Conservation (phyloP, 2,329 filamentous ascomycete genomes). For the Aspergillus tanneri region DNA sequence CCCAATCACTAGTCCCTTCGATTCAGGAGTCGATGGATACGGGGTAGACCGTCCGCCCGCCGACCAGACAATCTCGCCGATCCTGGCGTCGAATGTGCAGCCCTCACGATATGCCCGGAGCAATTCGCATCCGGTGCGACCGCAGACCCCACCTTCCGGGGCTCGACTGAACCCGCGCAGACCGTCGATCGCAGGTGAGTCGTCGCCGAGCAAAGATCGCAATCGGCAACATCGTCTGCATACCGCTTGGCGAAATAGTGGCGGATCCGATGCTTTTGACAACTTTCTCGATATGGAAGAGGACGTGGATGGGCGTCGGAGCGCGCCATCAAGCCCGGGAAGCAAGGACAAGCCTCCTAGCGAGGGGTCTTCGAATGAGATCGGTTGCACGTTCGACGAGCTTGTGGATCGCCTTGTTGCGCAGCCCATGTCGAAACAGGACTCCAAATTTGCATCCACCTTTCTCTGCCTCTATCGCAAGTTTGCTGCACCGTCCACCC, state of each 20-base stretch:
- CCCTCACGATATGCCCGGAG: slow-evolving; percentile 49
- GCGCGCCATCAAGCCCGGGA: slow-evolving; percentile 29
- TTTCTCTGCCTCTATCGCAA: slow-evolving; percentile 93
- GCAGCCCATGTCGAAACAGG: slow-evolving; percentile 78
- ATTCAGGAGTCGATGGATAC: slow-evolving; percentile 39
- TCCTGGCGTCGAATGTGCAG: slow-evolving; percentile 33
- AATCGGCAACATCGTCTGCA: slow-evolving; percentile 36
- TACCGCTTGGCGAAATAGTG: slow-evolving; percentile 41
- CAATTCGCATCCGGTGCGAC: slow-evolving; percentile 51
- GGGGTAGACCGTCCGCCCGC: slow-evolving; percentile 31
- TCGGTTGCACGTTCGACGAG: slow-evolving; percentile 57
- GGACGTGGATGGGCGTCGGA: slow-evolving; percentile 36
- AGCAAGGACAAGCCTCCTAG: slow-evolving; percentile 35
- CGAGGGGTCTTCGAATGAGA: slow-evolving; percentile 33
- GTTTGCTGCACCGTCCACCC: slow-evolving; percentile 76
- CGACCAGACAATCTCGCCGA: slow-evolving; percentile 36
- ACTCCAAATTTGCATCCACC: slow-evolving; percentile 81
- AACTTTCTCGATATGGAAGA: slow-evolving; percentile 46
- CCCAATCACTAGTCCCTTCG: slow-evolving; percentile 33
- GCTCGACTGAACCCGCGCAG: slow-evolving; percentile 35
- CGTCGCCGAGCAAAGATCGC: slow-evolving; percentile 31
- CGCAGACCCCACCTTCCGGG: slow-evolving; percentile 44
- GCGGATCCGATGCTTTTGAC: slow-evolving; percentile 43
- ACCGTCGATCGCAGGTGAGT: slow-evolving; percentile 30
- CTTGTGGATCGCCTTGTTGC: slow-evolving; percentile 83